These are phyloP conservation scores for Circinella umbellata DNA, from an alignment of 371 early-diverging fungal genomes.

Conservation along the genomic window DNA sequence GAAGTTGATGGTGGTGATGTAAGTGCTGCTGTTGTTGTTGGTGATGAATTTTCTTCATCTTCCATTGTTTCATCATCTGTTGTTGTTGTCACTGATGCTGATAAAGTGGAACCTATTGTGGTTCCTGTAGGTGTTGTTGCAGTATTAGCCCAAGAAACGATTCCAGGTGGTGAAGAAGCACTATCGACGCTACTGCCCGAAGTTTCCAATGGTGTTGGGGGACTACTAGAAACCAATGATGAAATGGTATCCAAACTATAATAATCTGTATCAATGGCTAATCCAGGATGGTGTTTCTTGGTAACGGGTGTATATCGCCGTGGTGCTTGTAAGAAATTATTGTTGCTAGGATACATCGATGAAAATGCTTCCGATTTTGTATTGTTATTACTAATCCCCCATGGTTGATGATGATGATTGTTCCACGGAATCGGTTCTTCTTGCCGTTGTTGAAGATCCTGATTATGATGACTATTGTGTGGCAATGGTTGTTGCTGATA, in stretches of 20 bases:
- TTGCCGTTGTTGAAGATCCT: background rate
- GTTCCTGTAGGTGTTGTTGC: background rate
- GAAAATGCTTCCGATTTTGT: slow-evolving; percentile 6
- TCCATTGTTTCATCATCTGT: background rate
- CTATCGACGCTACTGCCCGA: slow-evolving; percentile 9
- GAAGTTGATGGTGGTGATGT: background rate
- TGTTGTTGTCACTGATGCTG: background rate
- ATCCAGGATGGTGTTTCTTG: background rate
- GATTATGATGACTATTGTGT: background rate
- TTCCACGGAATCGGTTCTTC: background rate
- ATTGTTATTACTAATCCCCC: background rate
- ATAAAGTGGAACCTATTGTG: too few species aligned
- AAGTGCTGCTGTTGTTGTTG: background rate
- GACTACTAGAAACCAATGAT: background rate
- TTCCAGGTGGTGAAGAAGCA: background rate
- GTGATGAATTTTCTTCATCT: background rate
- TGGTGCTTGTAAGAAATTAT: slow-evolving; percentile 4
- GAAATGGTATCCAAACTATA: background rate
- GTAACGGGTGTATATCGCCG: background rate
- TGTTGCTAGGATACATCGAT: slow-evolving; percentile 2
- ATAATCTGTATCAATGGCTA: background rate
- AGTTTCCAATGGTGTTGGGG: slow-evolving; percentile 13
- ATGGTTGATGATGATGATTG: background rate
- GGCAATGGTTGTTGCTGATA: background rate
- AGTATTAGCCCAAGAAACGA: background rate